These are phyloP conservation scores for Fusarium coffeatum DNA, from an alignment of 2,329 filamentous ascomycete genomes.

Conservation along the genomic window DNA sequence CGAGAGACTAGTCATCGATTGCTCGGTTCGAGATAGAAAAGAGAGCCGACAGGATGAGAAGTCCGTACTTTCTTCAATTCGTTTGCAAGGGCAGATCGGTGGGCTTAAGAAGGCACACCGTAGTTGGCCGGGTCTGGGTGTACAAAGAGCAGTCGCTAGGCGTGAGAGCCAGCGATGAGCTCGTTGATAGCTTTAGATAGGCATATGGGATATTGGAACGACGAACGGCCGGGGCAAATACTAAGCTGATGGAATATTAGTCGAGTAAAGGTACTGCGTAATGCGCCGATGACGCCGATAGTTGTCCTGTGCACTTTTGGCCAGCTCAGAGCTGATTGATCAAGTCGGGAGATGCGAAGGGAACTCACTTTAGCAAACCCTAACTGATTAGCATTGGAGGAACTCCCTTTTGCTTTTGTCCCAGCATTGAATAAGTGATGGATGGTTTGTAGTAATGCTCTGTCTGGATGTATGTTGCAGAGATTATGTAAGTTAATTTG, in stretches of 20 bases:
- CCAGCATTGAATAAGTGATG: neutral
- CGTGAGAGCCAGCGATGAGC: neutral
- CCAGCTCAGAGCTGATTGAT: neutral
- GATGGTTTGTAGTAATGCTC: neutral
- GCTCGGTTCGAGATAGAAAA: neutral
- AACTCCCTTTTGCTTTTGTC: neutral
- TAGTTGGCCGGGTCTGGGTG: neutral
- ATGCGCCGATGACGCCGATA: neutral
- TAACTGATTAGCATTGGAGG: neutral
- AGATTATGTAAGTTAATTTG: neutral
- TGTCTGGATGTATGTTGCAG: neutral
- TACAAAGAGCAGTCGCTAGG: neutral
- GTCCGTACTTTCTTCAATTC: neutral
- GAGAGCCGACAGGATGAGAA: neutral
- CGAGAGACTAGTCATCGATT: neutral
- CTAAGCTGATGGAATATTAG: neutral
- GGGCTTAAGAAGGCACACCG: neutral
- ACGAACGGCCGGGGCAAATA: neutral
- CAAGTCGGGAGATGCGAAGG: neutral
- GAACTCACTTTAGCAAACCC: neutral
- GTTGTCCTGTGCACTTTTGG: neutral
- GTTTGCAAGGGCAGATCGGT: neutral
- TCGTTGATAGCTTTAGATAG: neutral
- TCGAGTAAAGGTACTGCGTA: neutral
- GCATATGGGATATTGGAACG: neutral